Conservation (phyloP, 2,329 filamentous ascomycete genomes). For the Aspergillus fijiensis region DNA sequence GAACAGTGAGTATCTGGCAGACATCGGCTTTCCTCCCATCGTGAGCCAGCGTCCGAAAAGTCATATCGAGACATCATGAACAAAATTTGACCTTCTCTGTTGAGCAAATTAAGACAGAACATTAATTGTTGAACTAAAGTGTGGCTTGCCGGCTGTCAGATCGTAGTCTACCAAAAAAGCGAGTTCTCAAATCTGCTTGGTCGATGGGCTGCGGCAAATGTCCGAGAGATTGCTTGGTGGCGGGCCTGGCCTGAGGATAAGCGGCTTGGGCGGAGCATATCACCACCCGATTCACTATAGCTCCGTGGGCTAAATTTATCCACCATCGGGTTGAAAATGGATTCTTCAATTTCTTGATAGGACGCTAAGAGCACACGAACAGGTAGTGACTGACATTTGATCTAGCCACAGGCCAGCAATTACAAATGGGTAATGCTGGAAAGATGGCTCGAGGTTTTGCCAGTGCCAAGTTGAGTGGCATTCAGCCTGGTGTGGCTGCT, state of each 20-base stretch:
- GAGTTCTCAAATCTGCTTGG: too few species aligned
- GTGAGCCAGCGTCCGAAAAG: background rate
- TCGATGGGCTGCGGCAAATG: too few species aligned
- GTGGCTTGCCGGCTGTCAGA: too few species aligned
- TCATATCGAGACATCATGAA: background rate
- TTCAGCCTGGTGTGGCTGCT: too few species aligned
- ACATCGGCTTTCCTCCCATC: background rate
- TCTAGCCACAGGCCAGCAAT: background rate
- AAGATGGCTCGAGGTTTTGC: background rate
- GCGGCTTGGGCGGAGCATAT: background rate
- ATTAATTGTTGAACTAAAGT: too few species aligned
- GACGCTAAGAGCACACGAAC: background rate
- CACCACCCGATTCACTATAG: background rate
- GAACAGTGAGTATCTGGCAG: background rate
- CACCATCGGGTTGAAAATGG: background rate
- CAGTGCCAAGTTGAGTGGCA: too few species aligned
- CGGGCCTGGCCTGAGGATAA: background rate
- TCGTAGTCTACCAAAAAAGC: too few species aligned
- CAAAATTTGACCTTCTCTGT: too few species aligned
- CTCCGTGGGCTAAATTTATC: background rate
- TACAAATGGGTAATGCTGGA: background rate
- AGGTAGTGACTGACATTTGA: background rate
- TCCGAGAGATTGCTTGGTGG: too few species aligned
- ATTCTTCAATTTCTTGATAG: background rate
- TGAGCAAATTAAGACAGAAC: too few species aligned